These are phyloP conservation scores for Hypoxylon rickii DNA, from an alignment of 495 filamentous ascomycete species.

Conservation along the genomic window DNA sequence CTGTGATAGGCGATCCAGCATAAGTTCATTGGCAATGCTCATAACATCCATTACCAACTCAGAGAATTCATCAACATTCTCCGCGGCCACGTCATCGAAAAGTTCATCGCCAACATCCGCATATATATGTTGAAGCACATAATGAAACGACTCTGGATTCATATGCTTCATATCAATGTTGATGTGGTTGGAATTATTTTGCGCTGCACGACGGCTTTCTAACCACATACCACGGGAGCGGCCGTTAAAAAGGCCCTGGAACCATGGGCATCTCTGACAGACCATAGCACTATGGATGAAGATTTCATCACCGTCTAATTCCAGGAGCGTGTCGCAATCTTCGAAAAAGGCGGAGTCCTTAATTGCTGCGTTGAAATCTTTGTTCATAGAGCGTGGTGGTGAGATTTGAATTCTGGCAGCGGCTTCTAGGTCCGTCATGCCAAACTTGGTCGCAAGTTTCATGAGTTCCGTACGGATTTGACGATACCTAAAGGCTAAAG, in stretches of 20 bases:
- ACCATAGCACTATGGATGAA: slow-evolving; percentile 76
- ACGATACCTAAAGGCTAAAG: slow-evolving; percentile 70
- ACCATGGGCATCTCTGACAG: slow-evolving; percentile 89
- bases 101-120: slow-evolving; percentile 78
- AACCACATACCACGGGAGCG: slow-evolving; percentile 85
- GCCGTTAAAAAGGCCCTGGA: slow-evolving; percentile 84
- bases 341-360: slow-evolving; percentile 70
- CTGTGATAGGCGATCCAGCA: slow-evolving; percentile 89
- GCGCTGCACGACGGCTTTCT: slow-evolving; percentile 59
- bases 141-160: slow-evolving; percentile 67
- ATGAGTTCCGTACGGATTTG: slow-evolving; percentile 82
- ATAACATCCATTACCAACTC: slow-evolving; percentile 92
- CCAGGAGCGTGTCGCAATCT: slow-evolving; percentile 73
- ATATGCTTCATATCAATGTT: slow-evolving; percentile 85
- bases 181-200: slow-evolving; percentile 56
- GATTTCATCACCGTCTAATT: slow-evolving; percentile 70
- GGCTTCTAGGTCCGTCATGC: slow-evolving; percentile 69
- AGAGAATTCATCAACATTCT: slow-evolving; percentile 78
- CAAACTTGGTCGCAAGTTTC: slow-evolving; percentile 70
- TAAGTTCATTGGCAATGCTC: slow-evolving; percentile 87
- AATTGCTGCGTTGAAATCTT: slow-evolving; percentile 70
- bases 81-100: slow-evolving; percentile 75
- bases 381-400: slow-evolving; percentile 63
- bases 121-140: slow-evolving; percentile 83
- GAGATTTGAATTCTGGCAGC: slow-evolving; percentile 73